A percentile compares a stretch with the other conserved stretches of the same genome.
These are phyloP conservation scores for Eucalyptus regnans DNA, from an alignment of 345 rosid species.

Conservation along the genomic window DNA sequence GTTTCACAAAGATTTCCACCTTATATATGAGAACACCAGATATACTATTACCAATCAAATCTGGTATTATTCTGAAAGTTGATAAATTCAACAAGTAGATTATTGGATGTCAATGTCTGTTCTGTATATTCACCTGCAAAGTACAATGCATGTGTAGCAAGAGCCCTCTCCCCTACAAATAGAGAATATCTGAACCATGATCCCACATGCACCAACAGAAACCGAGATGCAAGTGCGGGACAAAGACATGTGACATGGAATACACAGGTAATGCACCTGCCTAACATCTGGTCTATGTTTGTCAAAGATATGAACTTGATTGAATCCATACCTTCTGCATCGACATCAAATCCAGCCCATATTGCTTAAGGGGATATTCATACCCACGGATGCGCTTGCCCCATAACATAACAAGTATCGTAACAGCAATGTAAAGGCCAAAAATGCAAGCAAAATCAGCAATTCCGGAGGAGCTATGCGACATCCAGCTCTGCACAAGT, in stretches of 20 bases:
- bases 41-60: not conserved
- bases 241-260: not conserved
- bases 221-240: not conserved
- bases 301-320: not conserved
- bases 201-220: not conserved
- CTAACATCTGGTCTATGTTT: not conserved
- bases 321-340: conserved; percentile 34
- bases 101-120: not conserved
- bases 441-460: conserved; percentile 63
- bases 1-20: not conserved
- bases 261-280: not conserved
- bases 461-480: conserved; percentile 44
- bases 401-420: conserved; percentile 68
- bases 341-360: conserved; percentile 66
- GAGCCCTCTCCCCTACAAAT: not conserved
- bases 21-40: not conserved
- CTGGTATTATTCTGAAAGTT: not conserved
- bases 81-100: not conserved
- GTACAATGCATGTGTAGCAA: not conserved
- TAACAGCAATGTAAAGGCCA: conserved; percentile 71
- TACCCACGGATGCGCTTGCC: conserved; percentile 73
- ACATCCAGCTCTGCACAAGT: conserved; percentile 73
- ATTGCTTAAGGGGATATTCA: conserved; percentile 60
- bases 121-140: not conserved
- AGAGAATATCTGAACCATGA: not conserved